A percentile compares a stretch with the other conserved stretches of the same genome.
phyloP scores from a whole-genome alignment of 2,329 filamentous ascomycete species.

The Arthrocladium fulminans region DNA sequence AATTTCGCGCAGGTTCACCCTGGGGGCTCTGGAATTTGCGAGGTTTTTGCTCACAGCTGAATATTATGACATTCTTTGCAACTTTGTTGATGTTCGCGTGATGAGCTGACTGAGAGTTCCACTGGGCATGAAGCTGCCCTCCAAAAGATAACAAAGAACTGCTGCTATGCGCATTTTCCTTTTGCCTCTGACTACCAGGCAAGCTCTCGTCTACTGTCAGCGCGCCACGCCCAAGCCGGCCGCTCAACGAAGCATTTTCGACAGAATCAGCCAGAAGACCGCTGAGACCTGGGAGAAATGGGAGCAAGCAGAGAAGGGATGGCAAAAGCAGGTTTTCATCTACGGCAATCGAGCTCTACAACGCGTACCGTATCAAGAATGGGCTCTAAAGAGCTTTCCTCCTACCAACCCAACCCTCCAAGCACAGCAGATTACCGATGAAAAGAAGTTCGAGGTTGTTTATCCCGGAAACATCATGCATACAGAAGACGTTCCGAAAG shows the following conservation, averaged over 20 bases:
- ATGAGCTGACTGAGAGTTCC: neutral
- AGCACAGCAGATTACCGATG: conserved; percentile 53
- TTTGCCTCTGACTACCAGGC: conserved; percentile 81
- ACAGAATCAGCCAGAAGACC: conserved; percentile 62
- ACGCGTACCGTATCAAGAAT: conserved; percentile 92
- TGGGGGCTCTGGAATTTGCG: neutral
- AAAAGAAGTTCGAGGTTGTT: conserved; percentile 61
- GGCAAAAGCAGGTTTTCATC: conserved; percentile 77
- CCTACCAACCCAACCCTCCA: conserved; percentile 61
- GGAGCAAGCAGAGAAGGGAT: conserved; percentile 75
- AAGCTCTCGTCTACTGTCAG: conserved; percentile 87
- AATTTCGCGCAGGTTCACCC: neutral
- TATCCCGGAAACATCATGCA: conserved; percentile 67
- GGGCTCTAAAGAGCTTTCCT: conserved; percentile 91
- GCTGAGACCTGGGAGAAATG: conserved; percentile 72
- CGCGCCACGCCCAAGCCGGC: conserved; percentile 52
- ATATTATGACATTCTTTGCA: neutral
- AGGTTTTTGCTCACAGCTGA: neutral
- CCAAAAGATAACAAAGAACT: neutral
- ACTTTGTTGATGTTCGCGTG: neutral
- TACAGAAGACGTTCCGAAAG: conserved; percentile 50
- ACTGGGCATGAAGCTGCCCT: conserved; percentile 2
- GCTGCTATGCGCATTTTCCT: conserved; percentile 79
- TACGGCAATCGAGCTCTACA: conserved; percentile 81
- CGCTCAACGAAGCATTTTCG: conserved; percentile 51